Evolutionary conservation across 2,329 filamentous ascomycete species (phyloP).

Genomic region (Raffaelea deltoideospora): DNA sequence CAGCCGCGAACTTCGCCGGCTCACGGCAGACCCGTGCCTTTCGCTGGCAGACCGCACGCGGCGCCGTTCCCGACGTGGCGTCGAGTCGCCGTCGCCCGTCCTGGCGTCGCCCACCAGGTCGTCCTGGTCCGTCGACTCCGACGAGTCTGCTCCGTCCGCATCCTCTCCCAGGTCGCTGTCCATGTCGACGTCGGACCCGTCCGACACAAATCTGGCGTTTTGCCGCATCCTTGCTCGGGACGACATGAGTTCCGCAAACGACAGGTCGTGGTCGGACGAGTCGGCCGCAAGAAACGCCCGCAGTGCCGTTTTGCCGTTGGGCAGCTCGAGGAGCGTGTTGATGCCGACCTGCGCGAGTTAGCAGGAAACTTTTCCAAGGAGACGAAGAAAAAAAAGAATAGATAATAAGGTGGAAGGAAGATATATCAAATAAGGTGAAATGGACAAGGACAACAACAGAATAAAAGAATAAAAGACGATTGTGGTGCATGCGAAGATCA

Average conservation of each 20-base stretch:
- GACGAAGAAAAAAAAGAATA: neutral
- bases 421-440: too few species aligned
- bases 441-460: too few species aligned
- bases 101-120: too few species aligned
- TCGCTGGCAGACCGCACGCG: conserved; percentile 1
- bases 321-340: conserved; percentile 1
- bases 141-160: too few species aligned
- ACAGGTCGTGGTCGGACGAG: conserved; percentile 1
- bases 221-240: conserved; percentile 4
- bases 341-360: conserved; percentile 1
- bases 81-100: too few species aligned
- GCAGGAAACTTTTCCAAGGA: neutral
- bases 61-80: too few species aligned
- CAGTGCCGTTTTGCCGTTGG: conserved; percentile 9
- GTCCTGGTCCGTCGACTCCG: too few species aligned
- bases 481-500: too few species aligned
- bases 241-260: neutral
- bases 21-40: too few species aligned
- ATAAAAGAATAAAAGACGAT: too few species aligned
- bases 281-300: conserved; percentile 4
- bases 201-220: neutral
- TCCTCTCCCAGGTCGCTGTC: too few species aligned
- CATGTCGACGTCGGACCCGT: neutral
- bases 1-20: neutral
- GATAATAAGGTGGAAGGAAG: too few species aligned